phyloP scores from a whole-genome alignment of 306 rosid genomes.

The Cucurbita maxima region DNA sequence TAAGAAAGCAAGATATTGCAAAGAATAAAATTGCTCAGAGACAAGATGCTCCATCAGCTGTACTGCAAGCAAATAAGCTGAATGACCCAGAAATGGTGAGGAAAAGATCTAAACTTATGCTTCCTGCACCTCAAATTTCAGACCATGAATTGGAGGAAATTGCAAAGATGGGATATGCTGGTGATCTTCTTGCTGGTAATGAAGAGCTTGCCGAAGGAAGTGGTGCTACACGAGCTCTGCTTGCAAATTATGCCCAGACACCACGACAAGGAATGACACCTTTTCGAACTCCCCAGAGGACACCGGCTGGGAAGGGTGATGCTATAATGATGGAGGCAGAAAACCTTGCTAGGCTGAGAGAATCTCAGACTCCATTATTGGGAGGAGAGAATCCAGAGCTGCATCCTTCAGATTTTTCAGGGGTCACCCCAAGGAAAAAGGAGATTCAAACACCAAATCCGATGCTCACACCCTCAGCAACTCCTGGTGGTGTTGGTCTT shows the following conservation, averaged over 20 bases:
- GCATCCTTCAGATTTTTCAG: conserved; percentile 93
- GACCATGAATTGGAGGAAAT: conserved; percentile 87
- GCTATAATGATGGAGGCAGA: conserved; percentile 96
- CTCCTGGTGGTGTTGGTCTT: conserved; percentile 68
- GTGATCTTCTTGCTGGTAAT: conserved; percentile 61
- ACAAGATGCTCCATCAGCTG: conserved; percentile 84
- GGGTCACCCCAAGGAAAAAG: conserved; percentile 80
- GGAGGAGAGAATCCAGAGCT: conserved; percentile 94
- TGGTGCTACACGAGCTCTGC: conserved; percentile 77
- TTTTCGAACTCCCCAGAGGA: conserved; percentile 79
- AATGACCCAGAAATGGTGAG: conserved; percentile 90
- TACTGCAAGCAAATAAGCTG: conserved; percentile 77
- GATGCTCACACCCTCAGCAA: conserved; percentile 76
- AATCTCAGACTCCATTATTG: conserved; percentile 85
- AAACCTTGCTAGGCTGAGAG: conserved; percentile 86
- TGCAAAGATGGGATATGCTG: conserved; percentile 92
- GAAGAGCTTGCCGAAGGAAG: conserved; percentile 65
- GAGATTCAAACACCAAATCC: conserved; percentile 78
- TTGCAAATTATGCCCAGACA: conserved; percentile 78
- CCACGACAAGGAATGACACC: conserved; percentile 70
- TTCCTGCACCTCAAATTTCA: conserved; percentile 90
- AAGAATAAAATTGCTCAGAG: conserved; percentile 84
- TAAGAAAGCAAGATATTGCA: conserved; percentile 73
- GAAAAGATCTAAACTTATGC: conserved; percentile 87
- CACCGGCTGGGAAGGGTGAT: conserved; percentile 87